Conservation (phyloP, 306 rosid species). For the Elaeagnus macrophylla region DNA sequence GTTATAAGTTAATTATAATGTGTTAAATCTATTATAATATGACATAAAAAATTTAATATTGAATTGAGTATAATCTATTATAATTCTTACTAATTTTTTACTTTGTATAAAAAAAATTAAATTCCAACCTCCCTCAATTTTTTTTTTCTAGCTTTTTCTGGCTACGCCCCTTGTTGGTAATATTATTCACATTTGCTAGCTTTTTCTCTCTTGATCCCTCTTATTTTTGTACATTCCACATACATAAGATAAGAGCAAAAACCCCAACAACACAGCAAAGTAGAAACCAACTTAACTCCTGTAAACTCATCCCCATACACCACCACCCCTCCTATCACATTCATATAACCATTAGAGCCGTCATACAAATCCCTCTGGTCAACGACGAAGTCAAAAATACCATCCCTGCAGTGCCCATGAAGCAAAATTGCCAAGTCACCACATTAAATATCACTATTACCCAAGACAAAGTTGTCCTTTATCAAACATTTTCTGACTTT, state of each 20-base stretch:
- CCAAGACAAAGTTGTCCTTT: slow-evolving; percentile 40
- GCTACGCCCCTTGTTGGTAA: too few species aligned
- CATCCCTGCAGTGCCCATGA: slow-evolving; percentile 79
- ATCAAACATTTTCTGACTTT: slow-evolving; percentile 30
- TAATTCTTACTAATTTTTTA: too few species aligned
- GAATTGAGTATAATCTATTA: too few species aligned
- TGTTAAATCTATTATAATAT: too few species aligned
- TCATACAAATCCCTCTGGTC: slow-evolving; percentile 59
- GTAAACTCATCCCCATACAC: slow-evolving; percentile 41
- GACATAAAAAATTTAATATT: too few species aligned
- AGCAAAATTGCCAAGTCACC: slow-evolving; percentile 65
- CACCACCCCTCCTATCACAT: slow-evolving; percentile 58
- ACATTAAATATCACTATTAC: slow-evolving; percentile 25
- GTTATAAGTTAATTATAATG: too few species aligned
- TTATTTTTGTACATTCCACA: slow-evolving; percentile 40
- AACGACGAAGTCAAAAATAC: slow-evolving; percentile 64
- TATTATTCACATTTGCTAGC: too few species aligned
- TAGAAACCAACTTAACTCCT: slow-evolving; percentile 45
- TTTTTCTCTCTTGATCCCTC: slow-evolving; percentile 11
- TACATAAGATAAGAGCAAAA: slow-evolving; percentile 62
- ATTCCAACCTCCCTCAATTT: too few species aligned
- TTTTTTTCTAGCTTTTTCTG: too few species aligned
- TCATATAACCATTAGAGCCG: slow-evolving; percentile 56
- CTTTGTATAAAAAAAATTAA: too few species aligned
- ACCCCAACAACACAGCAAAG: slow-evolving; percentile 52